Percentiles rank a stretch among this genome's conserved stretches.
Evolutionary conservation across 345 rosid genomes (phyloP).

Genomic region (Syzygium jambos): DNA sequence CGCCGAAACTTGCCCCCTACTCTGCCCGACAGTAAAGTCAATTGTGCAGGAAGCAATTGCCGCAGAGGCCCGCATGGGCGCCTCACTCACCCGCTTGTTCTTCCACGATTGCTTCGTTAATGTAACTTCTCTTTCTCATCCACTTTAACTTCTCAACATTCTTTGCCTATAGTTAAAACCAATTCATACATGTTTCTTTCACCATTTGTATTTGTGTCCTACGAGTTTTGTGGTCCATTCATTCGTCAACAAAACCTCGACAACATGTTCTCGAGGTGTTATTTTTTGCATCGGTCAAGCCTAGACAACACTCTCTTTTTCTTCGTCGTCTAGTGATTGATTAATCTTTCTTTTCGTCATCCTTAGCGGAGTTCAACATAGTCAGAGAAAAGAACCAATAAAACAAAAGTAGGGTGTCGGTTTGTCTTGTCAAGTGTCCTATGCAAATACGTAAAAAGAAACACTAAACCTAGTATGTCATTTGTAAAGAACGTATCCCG

Average conservation of each 20-base stretch:
- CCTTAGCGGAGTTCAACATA: not conserved
- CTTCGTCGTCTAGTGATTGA: not conserved
- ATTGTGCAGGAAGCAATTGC: constrained; percentile 40
- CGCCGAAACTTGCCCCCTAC: constrained; percentile 54
- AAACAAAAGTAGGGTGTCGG: not conserved
- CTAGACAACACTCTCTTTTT: not conserved
- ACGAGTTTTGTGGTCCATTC: not conserved
- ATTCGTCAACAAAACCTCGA: not conserved
- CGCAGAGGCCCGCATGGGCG: constrained; percentile 57
- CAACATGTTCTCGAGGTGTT: not conserved
- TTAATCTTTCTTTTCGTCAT: not conserved
- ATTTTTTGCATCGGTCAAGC: not conserved
- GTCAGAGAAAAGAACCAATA: not conserved
- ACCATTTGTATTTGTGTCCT: not conserved
- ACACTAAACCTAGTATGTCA: not conserved
- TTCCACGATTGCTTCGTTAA: constrained; percentile 96
- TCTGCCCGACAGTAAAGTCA: constrained; percentile 41
- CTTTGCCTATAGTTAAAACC: not conserved
- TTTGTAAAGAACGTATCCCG: not conserved
- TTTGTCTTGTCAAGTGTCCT: not conserved
- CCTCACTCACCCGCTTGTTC: constrained; percentile 73
- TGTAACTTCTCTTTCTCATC: constrained; percentile 20
- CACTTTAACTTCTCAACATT: not conserved
- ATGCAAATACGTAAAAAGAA: not conserved
- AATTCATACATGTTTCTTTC: not conserved